A percentile compares a stretch with the other conserved stretches of the same genome.
These are phyloP conservation scores for Gynochthodes officinalis DNA, from an alignment of 257 asterid genomes.

Conservation along the genomic window DNA sequence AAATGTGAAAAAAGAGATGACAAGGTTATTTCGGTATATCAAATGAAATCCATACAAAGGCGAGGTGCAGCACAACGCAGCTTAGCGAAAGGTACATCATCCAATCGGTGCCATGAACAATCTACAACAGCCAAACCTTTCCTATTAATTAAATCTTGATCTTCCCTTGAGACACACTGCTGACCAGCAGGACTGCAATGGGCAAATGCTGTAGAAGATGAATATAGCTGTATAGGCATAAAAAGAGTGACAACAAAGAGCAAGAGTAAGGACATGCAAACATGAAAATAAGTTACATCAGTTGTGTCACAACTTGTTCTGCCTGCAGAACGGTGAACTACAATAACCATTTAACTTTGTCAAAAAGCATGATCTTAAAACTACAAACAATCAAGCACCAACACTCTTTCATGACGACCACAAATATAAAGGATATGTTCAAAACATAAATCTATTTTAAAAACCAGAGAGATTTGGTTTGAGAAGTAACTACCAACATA, in stretches of 20 bases:
- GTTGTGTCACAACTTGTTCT: not conserved
- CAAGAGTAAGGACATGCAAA: no score
- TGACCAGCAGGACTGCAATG: constrained; percentile 78
- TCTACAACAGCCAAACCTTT: constrained; percentile 95
- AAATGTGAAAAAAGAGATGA: no score
- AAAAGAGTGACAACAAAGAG: not conserved
- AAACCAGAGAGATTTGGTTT: not conserved
- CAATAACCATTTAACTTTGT: no score
- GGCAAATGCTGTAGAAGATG: not conserved
- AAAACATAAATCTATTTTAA: not conserved
- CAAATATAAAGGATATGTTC: not conserved
- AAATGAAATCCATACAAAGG: constrained; percentile 56
- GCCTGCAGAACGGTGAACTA: not conserved
- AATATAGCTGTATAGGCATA: not conserved
- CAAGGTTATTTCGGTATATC: not conserved
- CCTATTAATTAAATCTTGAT: constrained; percentile 58
- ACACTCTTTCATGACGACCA: not conserved
- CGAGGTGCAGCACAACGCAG: constrained; percentile 96
- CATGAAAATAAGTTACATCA: not conserved
- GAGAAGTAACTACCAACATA: not conserved
- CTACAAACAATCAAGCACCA: not conserved
- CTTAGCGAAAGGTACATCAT: constrained; percentile 93
- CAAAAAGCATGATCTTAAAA: not conserved
- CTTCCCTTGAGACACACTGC: constrained; percentile 89
- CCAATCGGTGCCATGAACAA: constrained; percentile 97